Base-by-base conservation (phyloP, 257 asterid genomes). In the Capsicum pubescens region DNA sequence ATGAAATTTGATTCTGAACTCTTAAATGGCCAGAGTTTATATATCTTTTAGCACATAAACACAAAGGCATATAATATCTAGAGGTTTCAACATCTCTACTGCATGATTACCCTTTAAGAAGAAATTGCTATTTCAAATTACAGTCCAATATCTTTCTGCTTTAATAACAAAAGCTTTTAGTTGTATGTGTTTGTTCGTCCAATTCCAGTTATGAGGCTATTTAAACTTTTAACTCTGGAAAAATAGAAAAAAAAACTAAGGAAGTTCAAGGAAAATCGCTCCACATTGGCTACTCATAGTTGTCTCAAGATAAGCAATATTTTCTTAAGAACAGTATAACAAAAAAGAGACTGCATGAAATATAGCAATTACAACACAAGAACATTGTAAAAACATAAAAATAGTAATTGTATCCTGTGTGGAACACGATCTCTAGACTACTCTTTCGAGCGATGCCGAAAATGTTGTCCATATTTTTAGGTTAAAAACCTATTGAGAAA, bases 401-500 rank as follows among this genome's bases (percentile, higher is more conserved):
- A 68, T 39, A 68, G 54, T 39, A 69, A 39, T 69, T 21, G 61
- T 74, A 50, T 74, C 21, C 14, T 74, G 8, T 74, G 44, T 72
- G 44, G 60, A 74, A 74, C 61, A 21, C 5, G 42, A 21, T 19
- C 61, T 74, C 80, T 74, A 50, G 61, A 74, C 61, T 74, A 13
- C 12, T 74, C 61, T 21, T 74, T 48, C 21, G 80, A 72, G 60
- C n/a, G 14, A 21, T 12, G 61, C 44, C 46, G 61, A 50, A 74
- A 21, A 74, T 74, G 46, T 74, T 50, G 60, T 50, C 44, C 17
- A 21, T 50, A 74, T 12, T 48, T 72, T 72, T 19, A 19, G 10
- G 60, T 48, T 72, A 72, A 48, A 11, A 59, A 19, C 60, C 80
- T 12, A 9, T 68, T 68, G 76, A 68, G 76, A 36, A 26, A 68